Evolutionary conservation across 805 yeast genomes (phyloP).

Genomic region (Spathaspora arborariae): DNA sequence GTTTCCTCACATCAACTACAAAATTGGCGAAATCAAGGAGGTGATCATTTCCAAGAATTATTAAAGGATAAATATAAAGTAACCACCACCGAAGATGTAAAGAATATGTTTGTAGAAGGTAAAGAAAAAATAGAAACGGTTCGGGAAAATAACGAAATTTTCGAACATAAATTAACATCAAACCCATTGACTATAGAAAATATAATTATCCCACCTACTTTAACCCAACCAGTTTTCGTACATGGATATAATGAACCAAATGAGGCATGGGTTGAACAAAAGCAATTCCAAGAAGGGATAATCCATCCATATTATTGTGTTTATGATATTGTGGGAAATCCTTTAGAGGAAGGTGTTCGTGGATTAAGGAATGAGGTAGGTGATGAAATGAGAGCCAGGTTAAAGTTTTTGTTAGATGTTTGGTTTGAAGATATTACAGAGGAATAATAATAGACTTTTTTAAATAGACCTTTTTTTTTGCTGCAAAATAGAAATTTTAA

Average conservation of each 20-base stretch:
- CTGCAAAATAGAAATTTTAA: neutral
- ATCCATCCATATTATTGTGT: constrained; percentile 29
- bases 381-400: constrained; percentile 10
- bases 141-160: neutral
- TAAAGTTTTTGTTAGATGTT: constrained; percentile 18
- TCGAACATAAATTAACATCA: constrained; percentile 10
- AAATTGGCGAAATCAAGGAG: constrained; percentile 15
- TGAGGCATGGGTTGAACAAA: constrained; percentile 19
- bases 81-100: constrained; percentile 5
- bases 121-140: neutral
- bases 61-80: constrained; percentile 14
- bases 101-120: constrained; percentile 5
- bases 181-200: constrained; percentile 22
- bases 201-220: constrained; percentile 22
- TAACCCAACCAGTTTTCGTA: constrained; percentile 13
- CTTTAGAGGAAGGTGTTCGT: constrained; percentile 11
- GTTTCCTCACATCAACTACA: constrained; percentile 35
- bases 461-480: neutral
- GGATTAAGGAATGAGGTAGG: constrained; percentile 18
- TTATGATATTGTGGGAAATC: constrained; percentile 29
- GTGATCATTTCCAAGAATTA: constrained; percentile 13
- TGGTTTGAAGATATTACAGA: constrained; percentile 17
- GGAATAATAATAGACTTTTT: neutral
- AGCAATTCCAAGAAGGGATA: constrained; percentile 10
- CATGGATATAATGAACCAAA: constrained; percentile 22